These are phyloP conservation scores for Salinomyces thailandicus DNA, from an alignment of 2,329 filamentous ascomycete genomes.

Conservation along the genomic window DNA sequence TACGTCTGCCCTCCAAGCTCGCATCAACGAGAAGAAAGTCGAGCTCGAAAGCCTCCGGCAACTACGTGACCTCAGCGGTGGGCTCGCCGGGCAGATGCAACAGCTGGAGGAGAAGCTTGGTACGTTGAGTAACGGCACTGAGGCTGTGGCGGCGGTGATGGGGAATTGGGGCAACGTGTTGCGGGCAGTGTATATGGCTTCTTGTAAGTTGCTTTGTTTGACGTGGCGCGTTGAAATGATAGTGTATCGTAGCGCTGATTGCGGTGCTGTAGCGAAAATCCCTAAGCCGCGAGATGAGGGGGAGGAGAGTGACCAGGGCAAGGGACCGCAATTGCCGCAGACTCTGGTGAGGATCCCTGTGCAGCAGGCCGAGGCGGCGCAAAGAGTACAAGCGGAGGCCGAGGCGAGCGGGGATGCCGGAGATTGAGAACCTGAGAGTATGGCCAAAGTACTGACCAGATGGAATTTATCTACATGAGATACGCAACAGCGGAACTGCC, in stretches of 20 bases:
- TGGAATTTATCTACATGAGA: too few relatives aligned
- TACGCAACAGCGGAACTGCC: too few relatives aligned
- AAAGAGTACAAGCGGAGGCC: conserved; percentile 17
- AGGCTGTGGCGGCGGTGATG: conserved; percentile 76
- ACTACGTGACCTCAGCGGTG: conserved; percentile 66
- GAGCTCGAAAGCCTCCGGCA: conserved; percentile 72
- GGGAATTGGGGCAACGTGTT: conserved; percentile 84
- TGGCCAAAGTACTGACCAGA: too few relatives aligned
- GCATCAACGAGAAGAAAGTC: conserved; percentile 76
- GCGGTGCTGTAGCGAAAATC: conserved; percentile 50
- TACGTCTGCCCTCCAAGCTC: conserved; percentile 58
- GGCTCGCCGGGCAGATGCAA: conserved; percentile 72
- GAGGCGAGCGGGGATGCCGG: conserved; percentile 7
- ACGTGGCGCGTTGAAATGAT: neutral
- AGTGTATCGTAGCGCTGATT: neutral
- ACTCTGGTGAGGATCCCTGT: conserved; percentile 78
- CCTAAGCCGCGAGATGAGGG: conserved; percentile 45
- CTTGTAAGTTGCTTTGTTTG: conserved; percentile 47
- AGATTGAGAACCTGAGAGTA: too few relatives aligned
- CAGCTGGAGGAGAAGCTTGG: conserved; percentile 65
- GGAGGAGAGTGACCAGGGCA: conserved; percentile 31
- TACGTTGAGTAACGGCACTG: conserved; percentile 70
- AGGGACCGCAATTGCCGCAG: conserved; percentile 52
- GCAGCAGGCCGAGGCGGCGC: conserved; percentile 44
- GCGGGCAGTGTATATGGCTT: conserved; percentile 76